A percentile compares a stretch with the other conserved stretches of the same genome.
phyloP scores from a whole-genome alignment of 768 basidiomycete species.

The Calocybe indica region DNA sequence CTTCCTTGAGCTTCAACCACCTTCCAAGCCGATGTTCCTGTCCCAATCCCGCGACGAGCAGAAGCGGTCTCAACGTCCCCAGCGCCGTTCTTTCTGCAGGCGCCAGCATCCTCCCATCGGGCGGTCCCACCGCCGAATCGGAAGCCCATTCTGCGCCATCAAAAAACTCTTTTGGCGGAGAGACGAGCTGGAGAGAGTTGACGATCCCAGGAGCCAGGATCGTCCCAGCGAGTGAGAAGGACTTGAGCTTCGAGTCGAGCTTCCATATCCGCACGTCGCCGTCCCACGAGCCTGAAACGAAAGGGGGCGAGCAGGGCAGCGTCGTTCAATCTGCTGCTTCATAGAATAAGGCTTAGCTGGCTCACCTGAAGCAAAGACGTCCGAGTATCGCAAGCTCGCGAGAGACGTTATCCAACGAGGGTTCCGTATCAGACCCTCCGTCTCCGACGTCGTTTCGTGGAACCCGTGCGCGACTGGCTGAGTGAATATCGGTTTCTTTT shows the following conservation, averaged over 20 bases:
- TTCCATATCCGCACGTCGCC: conserved; percentile 89
- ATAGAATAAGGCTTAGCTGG: background rate
- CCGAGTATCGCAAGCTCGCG: conserved; percentile 79
- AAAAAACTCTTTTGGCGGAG: conserved; percentile 45
- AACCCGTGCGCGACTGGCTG: conserved; percentile 85
- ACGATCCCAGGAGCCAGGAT: conserved; percentile 73
- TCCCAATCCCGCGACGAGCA: conserved; percentile 76
- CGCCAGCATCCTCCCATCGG: background rate
- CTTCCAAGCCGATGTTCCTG: conserved; percentile 89
- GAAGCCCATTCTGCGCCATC: conserved; percentile 27
- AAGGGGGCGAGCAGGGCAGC: conserved; percentile 1
- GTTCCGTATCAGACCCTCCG: conserved; percentile 67
- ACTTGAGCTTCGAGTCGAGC: conserved; percentile 70
- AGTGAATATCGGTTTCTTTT: conserved; percentile 93
- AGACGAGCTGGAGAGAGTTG: conserved; percentile 83
- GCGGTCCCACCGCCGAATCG: background rate
- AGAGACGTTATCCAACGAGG: conserved; percentile 92
- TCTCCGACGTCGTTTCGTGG: conserved; percentile 61
- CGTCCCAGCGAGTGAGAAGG: conserved; percentile 62
- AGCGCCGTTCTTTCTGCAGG: background rate
- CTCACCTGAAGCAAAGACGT: conserved; percentile 84
- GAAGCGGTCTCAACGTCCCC: conserved; percentile 19
- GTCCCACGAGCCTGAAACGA: conserved; percentile 81
- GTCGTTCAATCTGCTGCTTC: background rate
- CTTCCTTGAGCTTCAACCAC: conserved; percentile 78